These are phyloP conservation scores for Coleophoma crateriformis DNA, from an alignment of 2,329 filamentous ascomycete species.

Conservation along the genomic window DNA sequence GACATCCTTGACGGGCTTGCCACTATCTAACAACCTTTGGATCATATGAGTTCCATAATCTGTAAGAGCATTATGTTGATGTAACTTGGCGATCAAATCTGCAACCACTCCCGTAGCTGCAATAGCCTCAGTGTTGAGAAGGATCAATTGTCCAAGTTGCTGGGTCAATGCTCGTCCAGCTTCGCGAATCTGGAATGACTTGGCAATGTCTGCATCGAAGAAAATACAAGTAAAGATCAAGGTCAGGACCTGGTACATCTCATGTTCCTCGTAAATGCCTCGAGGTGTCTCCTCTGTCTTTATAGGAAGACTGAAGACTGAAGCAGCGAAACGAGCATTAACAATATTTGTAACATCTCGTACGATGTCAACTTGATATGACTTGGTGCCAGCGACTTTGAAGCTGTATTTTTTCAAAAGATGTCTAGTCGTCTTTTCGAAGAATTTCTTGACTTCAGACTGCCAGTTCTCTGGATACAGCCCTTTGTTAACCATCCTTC, in stretches of 20 bases:
- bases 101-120: conserved; percentile 49
- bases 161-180: conserved; percentile 49
- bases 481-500: conserved; percentile 47
- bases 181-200: conserved; percentile 58
- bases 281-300: conserved; percentile 44
- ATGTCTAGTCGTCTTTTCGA: conserved; percentile 52
- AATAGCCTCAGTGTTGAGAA: conserved; percentile 57
- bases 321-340: conserved; percentile 48
- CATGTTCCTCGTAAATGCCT: conserved; percentile 49
- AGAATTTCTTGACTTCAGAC: conserved; percentile 60
- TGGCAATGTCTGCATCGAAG: conserved; percentile 56
- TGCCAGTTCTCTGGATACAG: conserved; percentile 59
- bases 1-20: conserved; percentile 58
- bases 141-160: conserved; percentile 56
- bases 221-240: conserved; percentile 63
- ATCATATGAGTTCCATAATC: conserved; percentile 62
- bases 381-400: conserved; percentile 41
- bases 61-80: conserved; percentile 46
- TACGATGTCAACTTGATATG: conserved; percentile 65
- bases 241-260: conserved; percentile 54
- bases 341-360: conserved; percentile 50
- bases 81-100: conserved; percentile 37
- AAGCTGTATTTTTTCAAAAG: conserved; percentile 63
- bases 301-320: conserved; percentile 47
- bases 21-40: conserved; percentile 57